phyloP scores from a whole-genome alignment of 2,329 filamentous ascomycete genomes.

The Pseudopyrenochaeta lycopersici region DNA sequence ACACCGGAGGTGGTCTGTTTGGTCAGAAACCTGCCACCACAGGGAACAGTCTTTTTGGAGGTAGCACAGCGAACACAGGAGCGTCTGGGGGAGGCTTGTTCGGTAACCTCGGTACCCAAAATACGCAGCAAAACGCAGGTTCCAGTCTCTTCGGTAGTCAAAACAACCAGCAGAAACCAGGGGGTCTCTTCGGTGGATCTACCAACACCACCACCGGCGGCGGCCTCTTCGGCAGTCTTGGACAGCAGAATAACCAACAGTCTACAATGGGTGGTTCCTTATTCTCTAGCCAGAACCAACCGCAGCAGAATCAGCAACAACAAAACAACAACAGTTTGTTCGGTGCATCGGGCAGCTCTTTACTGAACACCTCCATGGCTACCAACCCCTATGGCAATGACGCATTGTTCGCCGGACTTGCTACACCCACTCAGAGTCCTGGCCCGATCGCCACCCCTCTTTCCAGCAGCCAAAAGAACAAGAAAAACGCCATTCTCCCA shows the following conservation, averaged over 20 bases:
- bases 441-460: constrained; percentile 93
- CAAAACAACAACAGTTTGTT: constrained; percentile 58
- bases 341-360: constrained; percentile 59
- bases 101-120: constrained; percentile 41
- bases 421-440: constrained; percentile 72
- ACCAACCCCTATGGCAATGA: constrained; percentile 92
- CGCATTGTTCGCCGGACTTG: constrained; percentile 81
- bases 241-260: constrained; percentile 53
- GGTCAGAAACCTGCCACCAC: constrained; percentile 44
- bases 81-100: constrained; percentile 45
- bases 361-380: constrained; percentile 62
- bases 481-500: constrained; percentile 81
- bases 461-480: constrained; percentile 76
- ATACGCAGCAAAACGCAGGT: constrained; percentile 40
- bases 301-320: constrained; percentile 51
- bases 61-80: constrained; percentile 22
- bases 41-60: constrained; percentile 40
- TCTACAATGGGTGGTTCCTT: constrained; percentile 48
- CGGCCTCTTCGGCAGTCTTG: constrained; percentile 58
- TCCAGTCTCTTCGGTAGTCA: constrained; percentile 49
- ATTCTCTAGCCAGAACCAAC: constrained; percentile 56
- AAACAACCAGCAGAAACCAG: constrained; percentile 54
- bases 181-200: constrained; percentile 53
- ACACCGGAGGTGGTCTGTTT: constrained; percentile 51
- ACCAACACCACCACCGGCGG: constrained; percentile 51